Evolutionary conservation across 1,284 basidiomycete genomes (phyloP).

Genomic region (Ganoderma meredithae): DNA sequence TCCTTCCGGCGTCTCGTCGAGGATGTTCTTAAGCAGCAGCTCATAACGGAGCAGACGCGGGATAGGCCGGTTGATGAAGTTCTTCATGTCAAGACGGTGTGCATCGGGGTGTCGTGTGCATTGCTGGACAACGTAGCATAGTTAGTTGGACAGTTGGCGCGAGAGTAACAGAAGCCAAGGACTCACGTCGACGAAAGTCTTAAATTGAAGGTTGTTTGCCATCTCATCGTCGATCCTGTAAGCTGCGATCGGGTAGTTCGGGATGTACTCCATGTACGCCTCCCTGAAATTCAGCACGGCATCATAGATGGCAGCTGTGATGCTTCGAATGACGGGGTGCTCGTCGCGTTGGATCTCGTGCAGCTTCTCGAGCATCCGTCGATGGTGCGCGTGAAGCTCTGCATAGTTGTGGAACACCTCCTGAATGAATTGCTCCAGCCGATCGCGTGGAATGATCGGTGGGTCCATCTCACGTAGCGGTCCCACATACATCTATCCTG

Average conservation of each 20-base stretch:
- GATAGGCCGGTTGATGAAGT: conserved; percentile 89
- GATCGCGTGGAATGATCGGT: conserved; percentile 77
- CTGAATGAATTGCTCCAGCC: conserved; percentile 81
- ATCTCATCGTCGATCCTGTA: conserved; percentile 92
- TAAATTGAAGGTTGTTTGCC: conserved; percentile 81
- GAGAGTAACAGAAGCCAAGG: conserved; percentile 4
- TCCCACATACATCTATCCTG: conserved; percentile 73
- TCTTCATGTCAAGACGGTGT: conserved; percentile 85
- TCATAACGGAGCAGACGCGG: conserved; percentile 90
- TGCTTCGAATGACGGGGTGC: conserved; percentile 82
- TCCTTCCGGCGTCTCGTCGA: conserved; percentile 73
- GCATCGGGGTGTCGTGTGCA: conserved; percentile 78
- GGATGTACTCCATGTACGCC: conserved; percentile 92
- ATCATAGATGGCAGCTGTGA: conserved; percentile 89
- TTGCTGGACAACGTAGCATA: conserved; percentile 50
- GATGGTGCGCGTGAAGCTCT: conserved; percentile 80
- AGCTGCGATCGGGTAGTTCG: conserved; percentile 93
- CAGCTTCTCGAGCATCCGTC: conserved; percentile 78
- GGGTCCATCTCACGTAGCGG: conserved; percentile 79
- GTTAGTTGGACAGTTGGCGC: background rate
- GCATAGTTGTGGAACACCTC: conserved; percentile 95
- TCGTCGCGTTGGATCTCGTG: conserved; percentile 91
- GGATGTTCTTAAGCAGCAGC: conserved; percentile 82
- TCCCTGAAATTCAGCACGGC: conserved; percentile 93
- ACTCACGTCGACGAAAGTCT: conserved; percentile 82